phyloP scores from a whole-genome alignment of 1,139 yeast genomes.

The Geotrichum candidum region DNA sequence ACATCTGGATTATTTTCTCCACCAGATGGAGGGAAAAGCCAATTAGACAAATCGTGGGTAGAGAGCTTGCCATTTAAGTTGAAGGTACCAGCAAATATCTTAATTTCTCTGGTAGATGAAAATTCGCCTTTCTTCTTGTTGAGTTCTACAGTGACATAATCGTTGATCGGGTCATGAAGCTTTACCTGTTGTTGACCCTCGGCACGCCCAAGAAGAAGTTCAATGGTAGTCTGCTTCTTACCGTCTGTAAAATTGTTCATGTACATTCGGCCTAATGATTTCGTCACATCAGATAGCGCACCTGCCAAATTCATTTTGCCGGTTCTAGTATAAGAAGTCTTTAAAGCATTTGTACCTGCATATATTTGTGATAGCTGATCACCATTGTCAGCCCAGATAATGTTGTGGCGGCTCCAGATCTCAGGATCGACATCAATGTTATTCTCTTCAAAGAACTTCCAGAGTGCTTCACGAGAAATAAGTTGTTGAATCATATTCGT shows the following conservation, averaged over 20 bases:
- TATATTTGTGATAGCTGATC: slow-evolving; percentile 95
- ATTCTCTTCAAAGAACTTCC: slow-evolving; percentile 56
- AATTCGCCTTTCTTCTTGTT: slow-evolving; percentile 47
- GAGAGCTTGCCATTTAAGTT: slow-evolving; percentile 74
- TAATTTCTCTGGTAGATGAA: slow-evolving; percentile 54
- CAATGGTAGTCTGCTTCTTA: slow-evolving; percentile 81
- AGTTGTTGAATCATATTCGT: slow-evolving; percentile 92
- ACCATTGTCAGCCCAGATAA: slow-evolving; percentile 97
- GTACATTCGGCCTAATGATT: slow-evolving; percentile 90
- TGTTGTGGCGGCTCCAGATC: slow-evolving; percentile 61
- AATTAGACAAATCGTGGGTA: slow-evolving; percentile 54
- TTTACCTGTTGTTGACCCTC: slow-evolving; percentile 66
- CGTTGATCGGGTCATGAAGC: slow-evolving; percentile 83
- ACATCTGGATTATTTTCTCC: slow-evolving; percentile 49
- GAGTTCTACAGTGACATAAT: slow-evolving; percentile 63
- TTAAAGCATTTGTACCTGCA: slow-evolving; percentile 94
- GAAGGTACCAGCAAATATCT: slow-evolving; percentile 76
- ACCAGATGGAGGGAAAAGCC: slow-evolving; percentile 70
- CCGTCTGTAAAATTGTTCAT: slow-evolving; percentile 94
- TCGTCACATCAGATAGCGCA: slow-evolving; percentile 91
- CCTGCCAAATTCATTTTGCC: slow-evolving; percentile 97
- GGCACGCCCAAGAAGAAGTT: slow-evolving; percentile 72
- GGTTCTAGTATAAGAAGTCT: slow-evolving; percentile 86
- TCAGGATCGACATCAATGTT: slow-evolving; percentile 41
- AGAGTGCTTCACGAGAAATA: slow-evolving; percentile 60